Base-by-base conservation (phyloP, 1,284 basidiomycete species). In the Prillingera fragicola region DNA sequence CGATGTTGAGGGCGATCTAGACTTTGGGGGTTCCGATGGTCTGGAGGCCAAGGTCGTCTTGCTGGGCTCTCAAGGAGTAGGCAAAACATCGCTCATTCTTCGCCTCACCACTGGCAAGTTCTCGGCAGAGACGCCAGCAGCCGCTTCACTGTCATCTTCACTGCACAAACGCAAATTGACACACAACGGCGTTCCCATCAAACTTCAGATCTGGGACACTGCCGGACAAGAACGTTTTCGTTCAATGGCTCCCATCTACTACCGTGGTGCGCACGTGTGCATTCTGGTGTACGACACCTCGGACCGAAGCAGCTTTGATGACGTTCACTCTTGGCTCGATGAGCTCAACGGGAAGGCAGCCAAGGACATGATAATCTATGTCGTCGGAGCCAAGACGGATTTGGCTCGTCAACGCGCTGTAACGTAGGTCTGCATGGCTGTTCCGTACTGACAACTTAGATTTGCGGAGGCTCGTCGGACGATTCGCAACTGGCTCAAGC, bases 171-270 rank as follows among this genome's bases (percentile, higher is more conserved):
- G 96, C 77, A 95, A 95, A 74, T 82, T 92, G 32, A 80, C 82
- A 58, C 80, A 96, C 56, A 81, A 89, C 55, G 89, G 87, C 34
- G 77, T 87, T 56, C 86, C 87, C 65, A 89, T 97, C 15, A 82
- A 89, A 41, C 62, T 79, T 26, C 78, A 80, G 59, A 72, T 79
- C 13, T 96, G 91, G 91, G 91, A 97, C 68, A 95, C 92, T 41
- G 92, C 92, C 32, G 92, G 92, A n/a, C 91, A 96, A 76, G 92
- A 97, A 75, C 77, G 90, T 38, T 96, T 95, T 72, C 79, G 91
- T 54, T 87, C 85, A 63, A 91, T 96, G 87, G 90, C 91, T 58
- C 74, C 75, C 6, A 74, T 77, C 50, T 78, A 77, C 57, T 77
- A 77, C 43, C 69, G 76, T 1, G 75, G 75, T 1, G 72, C 74